phyloP scores from a whole-genome alignment of 176 grass and related monocot genomes.

The Musa itinerans region DNA sequence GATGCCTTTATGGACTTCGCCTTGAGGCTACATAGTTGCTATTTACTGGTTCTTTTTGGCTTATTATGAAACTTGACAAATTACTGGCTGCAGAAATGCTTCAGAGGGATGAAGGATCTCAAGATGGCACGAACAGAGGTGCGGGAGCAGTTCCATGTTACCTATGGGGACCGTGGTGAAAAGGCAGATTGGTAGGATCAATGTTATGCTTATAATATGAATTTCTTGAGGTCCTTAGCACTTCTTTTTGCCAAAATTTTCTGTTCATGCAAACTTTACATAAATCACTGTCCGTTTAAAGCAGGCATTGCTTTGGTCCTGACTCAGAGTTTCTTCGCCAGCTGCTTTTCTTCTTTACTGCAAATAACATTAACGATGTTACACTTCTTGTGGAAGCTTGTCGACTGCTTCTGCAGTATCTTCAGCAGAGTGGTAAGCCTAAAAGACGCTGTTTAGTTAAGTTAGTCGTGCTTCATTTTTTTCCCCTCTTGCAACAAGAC shows the following conservation, averaged over 20 bases:
- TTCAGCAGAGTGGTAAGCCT: constrained; percentile 40
- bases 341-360: constrained; percentile 92
- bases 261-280: constrained; percentile 21
- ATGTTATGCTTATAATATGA: neutral
- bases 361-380: constrained; percentile 55
- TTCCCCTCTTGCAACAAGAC: neutral
- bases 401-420: constrained; percentile 63
- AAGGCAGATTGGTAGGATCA: constrained; percentile 51
- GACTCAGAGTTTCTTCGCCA: constrained; percentile 83
- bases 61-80: constrained; percentile 39
- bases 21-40: neutral
- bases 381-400: constrained; percentile 59
- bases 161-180: constrained; percentile 63
- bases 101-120: constrained; percentile 82
- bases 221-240: constrained; percentile 6
- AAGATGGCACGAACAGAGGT: constrained; percentile 43
- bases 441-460: neutral
- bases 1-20: neutral
- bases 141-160: constrained; percentile 55
- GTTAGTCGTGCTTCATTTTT: neutral
- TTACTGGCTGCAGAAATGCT: constrained; percentile 96
- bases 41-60: no score
- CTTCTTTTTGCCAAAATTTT: constrained; percentile 10
- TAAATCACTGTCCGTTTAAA: constrained; percentile 33
- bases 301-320: constrained; percentile 59